Evolutionary conservation across 2,329 filamentous ascomycete species (phyloP).

Genomic region (Bipolaris victoriae): DNA sequence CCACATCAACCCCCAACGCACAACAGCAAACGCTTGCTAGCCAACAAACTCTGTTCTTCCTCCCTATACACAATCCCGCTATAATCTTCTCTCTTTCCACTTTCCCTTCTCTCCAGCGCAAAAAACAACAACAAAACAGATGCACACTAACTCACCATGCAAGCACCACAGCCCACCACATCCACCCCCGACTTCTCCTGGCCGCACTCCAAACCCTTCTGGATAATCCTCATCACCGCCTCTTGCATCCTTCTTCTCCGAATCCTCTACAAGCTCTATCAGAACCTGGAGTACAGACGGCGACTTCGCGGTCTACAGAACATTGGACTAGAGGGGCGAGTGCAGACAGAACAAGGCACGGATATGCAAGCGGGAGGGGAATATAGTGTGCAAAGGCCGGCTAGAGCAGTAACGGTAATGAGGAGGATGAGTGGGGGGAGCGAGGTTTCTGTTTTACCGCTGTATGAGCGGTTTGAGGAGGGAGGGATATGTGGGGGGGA

Average conservation of each 20-base stretch:
- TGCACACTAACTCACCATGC: neutral
- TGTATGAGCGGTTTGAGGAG: slow-evolving; percentile 3
- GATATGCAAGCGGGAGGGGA: neutral
- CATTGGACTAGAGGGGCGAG: neutral
- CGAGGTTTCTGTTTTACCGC: slow-evolving; percentile 3
- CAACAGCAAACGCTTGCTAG: no score
- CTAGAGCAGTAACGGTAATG: neutral
- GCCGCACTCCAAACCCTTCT: slow-evolving; percentile 1
- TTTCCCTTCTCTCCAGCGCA: no score
- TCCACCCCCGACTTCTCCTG: slow-evolving; percentile 1
- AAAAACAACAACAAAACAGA: no score
- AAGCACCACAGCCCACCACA: neutral
- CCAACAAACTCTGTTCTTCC: no score
- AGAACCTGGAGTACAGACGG: neutral
- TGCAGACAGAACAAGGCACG: no score
- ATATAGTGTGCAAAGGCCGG: neutral
- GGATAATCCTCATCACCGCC: neutral
- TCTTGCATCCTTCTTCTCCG: neutral
- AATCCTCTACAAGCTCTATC: neutral
- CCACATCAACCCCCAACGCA: no score
- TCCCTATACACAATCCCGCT: no score
- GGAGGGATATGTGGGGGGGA: neutral
- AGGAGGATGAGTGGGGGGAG: neutral
- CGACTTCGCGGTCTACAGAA: no score
- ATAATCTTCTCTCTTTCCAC: no score